A percentile compares a stretch with the other conserved stretches of the same genome.
Evolutionary conservation across 1,284 basidiomycete genomes (phyloP).

Genomic region (Ustilago curta): DNA sequence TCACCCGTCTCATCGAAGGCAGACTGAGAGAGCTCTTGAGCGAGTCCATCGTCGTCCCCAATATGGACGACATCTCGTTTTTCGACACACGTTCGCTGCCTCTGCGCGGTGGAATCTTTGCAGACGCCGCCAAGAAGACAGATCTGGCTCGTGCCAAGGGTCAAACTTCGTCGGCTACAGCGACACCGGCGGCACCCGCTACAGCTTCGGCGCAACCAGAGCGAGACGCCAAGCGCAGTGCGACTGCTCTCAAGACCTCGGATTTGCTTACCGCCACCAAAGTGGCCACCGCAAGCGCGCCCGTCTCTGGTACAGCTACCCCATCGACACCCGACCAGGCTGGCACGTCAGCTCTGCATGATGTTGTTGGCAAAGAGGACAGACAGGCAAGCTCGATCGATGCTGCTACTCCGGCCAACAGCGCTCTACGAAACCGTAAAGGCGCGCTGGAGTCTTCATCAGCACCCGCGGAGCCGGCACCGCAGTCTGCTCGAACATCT

Average conservation of each 20-base stretch:
- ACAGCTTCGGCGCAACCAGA: constrained; percentile 11
- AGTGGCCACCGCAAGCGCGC: constrained; percentile 35
- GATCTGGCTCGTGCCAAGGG: constrained; percentile 16
- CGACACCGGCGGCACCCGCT: constrained; percentile 9
- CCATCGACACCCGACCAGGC: constrained; percentile 19
- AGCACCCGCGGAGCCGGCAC: constrained; percentile 13
- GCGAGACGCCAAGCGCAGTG: constrained; percentile 11
- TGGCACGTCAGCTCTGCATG: constrained; percentile 2
- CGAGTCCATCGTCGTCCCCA: constrained; percentile 92
- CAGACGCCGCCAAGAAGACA: constrained; percentile 75
- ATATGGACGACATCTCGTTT: constrained; percentile 97
- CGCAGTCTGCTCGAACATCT: constrained; percentile 19
- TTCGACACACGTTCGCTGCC: constrained; percentile 78
- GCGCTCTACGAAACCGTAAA: constrained; percentile 44
- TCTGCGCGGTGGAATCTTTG: constrained; percentile 89
- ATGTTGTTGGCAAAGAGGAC: constrained; percentile 2
- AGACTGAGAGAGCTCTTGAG: constrained; percentile 87
- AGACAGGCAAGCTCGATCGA: constrained; percentile 26
- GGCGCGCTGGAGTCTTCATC: constrained; percentile 10
- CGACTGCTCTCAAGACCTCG: constrained; percentile 18
- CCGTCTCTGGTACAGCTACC: constrained; percentile 43
- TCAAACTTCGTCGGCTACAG: constrained; percentile 4
- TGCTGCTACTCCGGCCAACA: constrained; percentile 8
- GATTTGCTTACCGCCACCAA: constrained; percentile 33
- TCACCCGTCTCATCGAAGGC: constrained; percentile 88